These are phyloP conservation scores for Botrytis fragariae DNA, from an alignment of 2,329 filamentous ascomycete genomes.

Conservation along the genomic window DNA sequence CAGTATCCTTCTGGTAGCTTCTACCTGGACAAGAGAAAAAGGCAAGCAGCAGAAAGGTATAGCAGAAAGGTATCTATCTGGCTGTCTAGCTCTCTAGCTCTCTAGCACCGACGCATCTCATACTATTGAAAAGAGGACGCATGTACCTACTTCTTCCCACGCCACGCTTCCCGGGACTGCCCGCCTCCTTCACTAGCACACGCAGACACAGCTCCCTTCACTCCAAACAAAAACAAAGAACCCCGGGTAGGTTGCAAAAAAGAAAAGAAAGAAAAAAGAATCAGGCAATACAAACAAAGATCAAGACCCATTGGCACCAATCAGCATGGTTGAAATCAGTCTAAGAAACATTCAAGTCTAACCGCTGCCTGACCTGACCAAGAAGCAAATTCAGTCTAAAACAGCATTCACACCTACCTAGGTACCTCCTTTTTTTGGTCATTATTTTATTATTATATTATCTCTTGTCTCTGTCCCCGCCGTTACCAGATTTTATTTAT, in stretches of 20 bases:
- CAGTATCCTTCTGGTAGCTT: not conserved
- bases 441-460: not conserved
- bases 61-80: not conserved
- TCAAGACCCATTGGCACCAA: not conserved
- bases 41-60: not conserved
- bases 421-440: not conserved
- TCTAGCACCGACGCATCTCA: not conserved
- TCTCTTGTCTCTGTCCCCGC: not conserved
- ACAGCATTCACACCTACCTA: not conserved
- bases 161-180: not conserved
- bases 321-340: not conserved
- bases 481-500: not conserved
- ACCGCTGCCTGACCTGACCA: slow-evolving; percentile 6
- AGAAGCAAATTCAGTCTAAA: not conserved
- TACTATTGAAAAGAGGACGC: not conserved
- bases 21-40: not conserved
- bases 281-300: slow-evolving; percentile 11
- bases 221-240: slow-evolving; percentile 2
- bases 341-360: slow-evolving; percentile 11
- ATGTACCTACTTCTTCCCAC: not conserved
- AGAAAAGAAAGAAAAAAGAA: not conserved
- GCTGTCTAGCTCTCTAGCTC: not conserved
- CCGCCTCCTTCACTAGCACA: not conserved
- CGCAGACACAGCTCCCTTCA: not conserved
- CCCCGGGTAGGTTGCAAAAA: not conserved